Evolutionary conservation across 768 basidiomycete genomes (phyloP).

Genomic region (Russula dissimulans): DNA sequence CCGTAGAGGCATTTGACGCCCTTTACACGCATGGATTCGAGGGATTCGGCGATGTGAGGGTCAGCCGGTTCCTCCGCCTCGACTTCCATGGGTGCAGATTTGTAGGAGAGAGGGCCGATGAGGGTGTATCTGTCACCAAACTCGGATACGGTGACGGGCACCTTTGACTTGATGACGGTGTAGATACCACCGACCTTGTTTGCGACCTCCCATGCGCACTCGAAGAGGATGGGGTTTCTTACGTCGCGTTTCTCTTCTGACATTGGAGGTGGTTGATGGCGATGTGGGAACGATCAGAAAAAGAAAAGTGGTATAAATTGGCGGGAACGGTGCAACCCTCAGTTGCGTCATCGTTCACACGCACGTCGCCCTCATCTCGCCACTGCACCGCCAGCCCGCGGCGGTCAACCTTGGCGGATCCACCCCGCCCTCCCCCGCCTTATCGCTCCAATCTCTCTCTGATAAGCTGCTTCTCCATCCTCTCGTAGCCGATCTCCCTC

Average conservation of each 20-base stretch:
- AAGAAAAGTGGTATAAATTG: background rate
- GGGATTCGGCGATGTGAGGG: constrained; percentile 60
- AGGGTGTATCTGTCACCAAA: constrained; percentile 93
- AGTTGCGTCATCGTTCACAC: constrained; percentile 16
- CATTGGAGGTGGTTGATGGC: constrained; percentile 18
- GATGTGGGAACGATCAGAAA: constrained; percentile 5
- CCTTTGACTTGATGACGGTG: constrained; percentile 99
- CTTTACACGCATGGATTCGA: constrained; percentile 76
- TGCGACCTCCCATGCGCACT: constrained; percentile 96
- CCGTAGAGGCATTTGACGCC: constrained; percentile 95
- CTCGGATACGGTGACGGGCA: constrained; percentile 94
- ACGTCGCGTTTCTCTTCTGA: constrained; percentile 53
- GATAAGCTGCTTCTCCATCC: too few species aligned
- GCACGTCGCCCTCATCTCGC: constrained; percentile 1
- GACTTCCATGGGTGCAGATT: constrained; percentile 98
- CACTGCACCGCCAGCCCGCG: too few species aligned
- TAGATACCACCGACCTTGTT: constrained; percentile 99
- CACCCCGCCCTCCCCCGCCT: too few species aligned
- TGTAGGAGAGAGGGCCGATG: constrained; percentile 97
- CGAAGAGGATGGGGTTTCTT: constrained; percentile 76
- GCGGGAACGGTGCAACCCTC: background rate
- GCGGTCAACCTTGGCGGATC: too few species aligned
- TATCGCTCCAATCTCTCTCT: too few species aligned
- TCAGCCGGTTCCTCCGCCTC: constrained; percentile 86
- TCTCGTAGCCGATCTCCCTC: too few species aligned